These are phyloP conservation scores for Lipomyces spencermartinsiae DNA, from an alignment of 805 yeast genomes.

Conservation along the genomic window DNA sequence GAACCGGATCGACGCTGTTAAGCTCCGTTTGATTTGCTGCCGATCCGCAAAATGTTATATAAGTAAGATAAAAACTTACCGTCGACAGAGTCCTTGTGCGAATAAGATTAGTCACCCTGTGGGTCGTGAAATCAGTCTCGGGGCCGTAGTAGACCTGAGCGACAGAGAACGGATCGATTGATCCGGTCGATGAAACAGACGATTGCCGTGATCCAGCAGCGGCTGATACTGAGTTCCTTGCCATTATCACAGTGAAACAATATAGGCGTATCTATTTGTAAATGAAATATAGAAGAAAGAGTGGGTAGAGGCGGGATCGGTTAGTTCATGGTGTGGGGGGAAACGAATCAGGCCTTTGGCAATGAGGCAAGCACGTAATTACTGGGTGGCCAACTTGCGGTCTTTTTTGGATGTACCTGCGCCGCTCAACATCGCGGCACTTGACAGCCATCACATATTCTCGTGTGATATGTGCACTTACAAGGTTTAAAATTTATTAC, in stretches of 20 bases:
- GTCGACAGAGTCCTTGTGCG: slow-evolving; percentile 34
- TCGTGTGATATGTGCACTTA: background rate
- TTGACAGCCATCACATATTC: background rate
- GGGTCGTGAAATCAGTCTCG: slow-evolving; percentile 35
- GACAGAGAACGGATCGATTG: slow-evolving; percentile 65
- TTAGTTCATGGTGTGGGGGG: too few relatives aligned
- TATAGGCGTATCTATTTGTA: background rate
- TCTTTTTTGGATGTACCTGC: too few relatives aligned
- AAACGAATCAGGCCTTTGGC: background rate
- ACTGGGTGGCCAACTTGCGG: background rate
- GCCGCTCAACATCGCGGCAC: background rate
- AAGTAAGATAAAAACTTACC: slow-evolving; percentile 19
- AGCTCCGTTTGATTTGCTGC: background rate
- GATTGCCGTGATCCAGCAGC: slow-evolving; percentile 16
- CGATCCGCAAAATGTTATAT: background rate
- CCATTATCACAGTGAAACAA: background rate
- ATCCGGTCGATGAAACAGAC: slow-evolving; percentile 33
- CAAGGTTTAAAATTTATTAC: too few relatives aligned
- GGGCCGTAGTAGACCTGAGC: slow-evolving; percentile 77
- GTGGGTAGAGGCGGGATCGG: background rate
- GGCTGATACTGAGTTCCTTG: background rate
- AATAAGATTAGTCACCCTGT: slow-evolving; percentile 60
- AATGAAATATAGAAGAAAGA: background rate
- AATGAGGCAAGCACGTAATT: background rate
- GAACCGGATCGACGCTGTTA: background rate